Evolutionary conservation across 345 rosid species (phyloP).

Genomic region (Microcos paniculata): DNA sequence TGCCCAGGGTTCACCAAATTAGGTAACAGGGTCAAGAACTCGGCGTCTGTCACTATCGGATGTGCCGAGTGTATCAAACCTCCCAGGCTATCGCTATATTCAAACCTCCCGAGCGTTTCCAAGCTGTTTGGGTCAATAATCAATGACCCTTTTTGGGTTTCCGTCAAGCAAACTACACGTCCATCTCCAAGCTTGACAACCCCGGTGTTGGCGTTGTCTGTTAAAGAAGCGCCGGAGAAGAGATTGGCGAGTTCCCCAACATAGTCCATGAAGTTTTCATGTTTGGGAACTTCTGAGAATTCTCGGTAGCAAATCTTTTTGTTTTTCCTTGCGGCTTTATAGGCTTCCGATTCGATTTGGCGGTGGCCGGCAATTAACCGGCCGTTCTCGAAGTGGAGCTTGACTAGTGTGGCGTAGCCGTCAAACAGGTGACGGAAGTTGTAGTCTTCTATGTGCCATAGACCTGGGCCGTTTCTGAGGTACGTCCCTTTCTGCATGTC

Average conservation of each 20-base stretch:
- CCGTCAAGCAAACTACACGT: slow-evolving; percentile 85
- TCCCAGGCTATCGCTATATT: slow-evolving; percentile 66
- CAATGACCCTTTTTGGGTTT: slow-evolving; percentile 89
- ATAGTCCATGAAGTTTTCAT: slow-evolving; percentile 58
- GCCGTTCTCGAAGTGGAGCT: slow-evolving; percentile 70
- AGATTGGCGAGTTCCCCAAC: slow-evolving; percentile 66
- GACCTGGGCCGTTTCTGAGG: slow-evolving; percentile 90
- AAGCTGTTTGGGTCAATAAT: slow-evolving; percentile 63
- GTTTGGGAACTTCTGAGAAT: slow-evolving; percentile 81
- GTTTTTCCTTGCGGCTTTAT: slow-evolving; percentile 75
- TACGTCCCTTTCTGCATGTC: slow-evolving; percentile 85
- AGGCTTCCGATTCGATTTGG: slow-evolving; percentile 82
- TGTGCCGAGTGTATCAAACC: slow-evolving; percentile 90
- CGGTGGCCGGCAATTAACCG: slow-evolving; percentile 70
- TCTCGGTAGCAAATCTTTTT: slow-evolving; percentile 78
- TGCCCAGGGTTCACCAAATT: slow-evolving; percentile 79
- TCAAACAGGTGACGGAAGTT: slow-evolving; percentile 95
- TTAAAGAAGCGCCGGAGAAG: slow-evolving; percentile 83
- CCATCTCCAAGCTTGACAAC: slow-evolving; percentile 84
- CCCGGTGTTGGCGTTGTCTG: slow-evolving; percentile 94
- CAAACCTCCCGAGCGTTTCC: slow-evolving; percentile 68
- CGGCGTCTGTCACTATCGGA: slow-evolving; percentile 75
- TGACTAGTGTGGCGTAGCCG: slow-evolving; percentile 80
- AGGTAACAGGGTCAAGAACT: slow-evolving; percentile 79
- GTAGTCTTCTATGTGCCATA: slow-evolving; percentile 80